Evolutionary conservation across 306 rosid genomes (phyloP), one percentile per base, ranked within the genome.

Genomic region (Cucurbita argyrosperma): DNA sequence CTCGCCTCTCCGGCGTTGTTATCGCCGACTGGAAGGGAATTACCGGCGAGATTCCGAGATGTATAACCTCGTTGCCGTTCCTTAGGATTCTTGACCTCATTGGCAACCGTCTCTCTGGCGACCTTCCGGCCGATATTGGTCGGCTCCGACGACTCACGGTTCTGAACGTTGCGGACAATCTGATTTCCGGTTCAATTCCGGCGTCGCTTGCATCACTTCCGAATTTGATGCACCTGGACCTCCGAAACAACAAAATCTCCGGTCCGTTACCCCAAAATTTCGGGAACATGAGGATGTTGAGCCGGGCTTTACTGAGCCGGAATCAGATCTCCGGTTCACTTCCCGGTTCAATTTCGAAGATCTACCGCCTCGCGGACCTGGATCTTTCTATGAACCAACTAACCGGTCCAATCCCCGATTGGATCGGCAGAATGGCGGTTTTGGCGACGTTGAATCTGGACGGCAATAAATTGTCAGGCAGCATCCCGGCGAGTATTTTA

Each of bases 21-120:
- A 80, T 95, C 55, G 89, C 99, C 42, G 99, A 95, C 49, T 95
- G 99, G 99, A 89, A 91, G 78, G 96, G 96, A 1, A 91, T 95
- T 72, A 45, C 99, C 75, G 99, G 99, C 46, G 87, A 78, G 76
- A 95, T 95, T n/a, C 99, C 99, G 0, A 64, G 71, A 10, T 95
- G 99, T 67, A 79, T 95, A 49, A 62, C 96, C 8, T 35, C 78
- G 2, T 57, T 95, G 2, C 91, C 96, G 0, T 95, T 85, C 82
- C 96, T 95, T 18, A 90, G 97, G 1, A 91, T 95, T 84, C 40
- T 95, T 5, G 97, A 95, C 51, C 85, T 95, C 59, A 81, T 91
- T 65, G 99, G 99, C 7, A 95, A 95, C 88, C 74, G 52, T 9
- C 50, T 95, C 60, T 67, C 92, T 5, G 96, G 97, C 5, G 21